These are phyloP conservation scores for Suhomyces coccinellae DNA, from an alignment of 1,139 yeast genomes.

Conservation along the genomic window DNA sequence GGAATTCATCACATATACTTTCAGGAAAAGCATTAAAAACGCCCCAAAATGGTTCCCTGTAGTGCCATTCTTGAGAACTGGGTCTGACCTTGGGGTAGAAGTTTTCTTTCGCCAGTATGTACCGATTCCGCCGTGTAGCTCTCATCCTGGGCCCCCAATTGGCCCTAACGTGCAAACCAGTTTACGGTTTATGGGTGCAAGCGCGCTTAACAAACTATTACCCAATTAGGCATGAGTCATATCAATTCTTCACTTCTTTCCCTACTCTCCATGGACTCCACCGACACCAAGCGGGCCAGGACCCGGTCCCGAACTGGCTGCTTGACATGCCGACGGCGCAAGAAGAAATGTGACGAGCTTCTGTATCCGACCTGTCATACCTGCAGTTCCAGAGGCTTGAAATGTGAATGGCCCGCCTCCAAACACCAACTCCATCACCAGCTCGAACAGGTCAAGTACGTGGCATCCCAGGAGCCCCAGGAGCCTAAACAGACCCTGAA, in stretches of 20 bases:
- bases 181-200: constrained; percentile 15
- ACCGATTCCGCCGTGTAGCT: no score
- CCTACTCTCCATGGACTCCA: not conserved
- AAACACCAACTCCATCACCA: constrained; percentile 29
- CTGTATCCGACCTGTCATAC: constrained; percentile 38
- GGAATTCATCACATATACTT: no score
- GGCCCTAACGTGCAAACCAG: not conserved
- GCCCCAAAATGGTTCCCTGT: no score
- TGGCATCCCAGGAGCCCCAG: constrained; percentile 9
- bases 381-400: constrained; percentile 26
- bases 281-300: constrained; percentile 12
- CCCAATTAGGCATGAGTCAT: constrained; percentile 29
- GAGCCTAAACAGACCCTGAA: not conserved
- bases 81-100: no score
- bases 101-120: no score
- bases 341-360: constrained; percentile 43
- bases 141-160: not conserved
- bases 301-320: constrained; percentile 42
- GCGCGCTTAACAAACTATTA: constrained; percentile 33
- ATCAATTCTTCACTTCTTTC: not conserved
- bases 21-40: no score
- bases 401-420: constrained; percentile 37
- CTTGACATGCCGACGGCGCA: constrained; percentile 39
- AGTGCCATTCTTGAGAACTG: no score
- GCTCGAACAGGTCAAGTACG: constrained; percentile 29